A percentile compares a stretch with the other conserved stretches of the same genome.
phyloP scores from a whole-genome alignment of 2,329 filamentous ascomycete species.

The Ascochyta fabae region DNA sequence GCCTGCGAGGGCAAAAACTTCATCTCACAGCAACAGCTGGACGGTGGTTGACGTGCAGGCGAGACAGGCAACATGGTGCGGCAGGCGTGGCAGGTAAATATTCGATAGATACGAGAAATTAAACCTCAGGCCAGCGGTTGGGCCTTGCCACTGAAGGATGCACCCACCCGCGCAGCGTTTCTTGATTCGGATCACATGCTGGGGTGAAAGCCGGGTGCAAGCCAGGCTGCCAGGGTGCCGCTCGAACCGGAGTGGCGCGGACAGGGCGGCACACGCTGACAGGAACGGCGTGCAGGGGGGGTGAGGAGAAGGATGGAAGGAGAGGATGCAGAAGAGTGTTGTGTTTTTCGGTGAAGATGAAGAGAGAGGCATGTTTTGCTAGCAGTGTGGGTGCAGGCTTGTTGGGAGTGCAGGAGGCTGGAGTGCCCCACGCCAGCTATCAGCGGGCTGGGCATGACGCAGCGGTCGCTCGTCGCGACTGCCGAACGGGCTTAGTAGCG shows the following conservation, averaged over 20 bases:
- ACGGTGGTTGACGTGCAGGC: neutral
- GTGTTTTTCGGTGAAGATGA: neutral
- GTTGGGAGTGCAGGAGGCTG: too few relatives aligned
- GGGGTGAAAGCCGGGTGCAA: neutral
- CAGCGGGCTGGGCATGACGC: conserved; percentile 13
- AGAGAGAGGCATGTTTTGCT: neutral
- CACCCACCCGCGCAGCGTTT: neutral
- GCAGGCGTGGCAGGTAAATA: conserved; percentile 7
- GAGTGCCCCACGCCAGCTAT: neutral
- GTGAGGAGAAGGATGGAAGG: neutral
- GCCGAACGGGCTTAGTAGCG: conserved; percentile 5
- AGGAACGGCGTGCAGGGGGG: neutral
- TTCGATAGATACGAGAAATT: conserved; percentile 15
- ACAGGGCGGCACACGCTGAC: conserved; percentile 1
- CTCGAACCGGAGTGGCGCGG: conserved; percentile 5
- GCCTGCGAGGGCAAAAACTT: neutral
- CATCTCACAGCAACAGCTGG: neutral
- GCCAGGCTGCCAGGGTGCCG: conserved; percentile 14
- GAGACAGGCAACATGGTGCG: neutral
- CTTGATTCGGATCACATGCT: conserved; percentile 1
- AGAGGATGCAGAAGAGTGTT: neutral
- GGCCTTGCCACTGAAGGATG: conserved; percentile 7
- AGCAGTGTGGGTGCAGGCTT: neutral
- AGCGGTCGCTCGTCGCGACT: neutral
- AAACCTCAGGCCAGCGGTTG: conserved; percentile 7